Percentiles rank a stretch among this genome's conserved stretches.
These are phyloP conservation scores for Fusarium chuoi DNA, from an alignment of 2,329 filamentous ascomycete genomes.

Conservation along the genomic window DNA sequence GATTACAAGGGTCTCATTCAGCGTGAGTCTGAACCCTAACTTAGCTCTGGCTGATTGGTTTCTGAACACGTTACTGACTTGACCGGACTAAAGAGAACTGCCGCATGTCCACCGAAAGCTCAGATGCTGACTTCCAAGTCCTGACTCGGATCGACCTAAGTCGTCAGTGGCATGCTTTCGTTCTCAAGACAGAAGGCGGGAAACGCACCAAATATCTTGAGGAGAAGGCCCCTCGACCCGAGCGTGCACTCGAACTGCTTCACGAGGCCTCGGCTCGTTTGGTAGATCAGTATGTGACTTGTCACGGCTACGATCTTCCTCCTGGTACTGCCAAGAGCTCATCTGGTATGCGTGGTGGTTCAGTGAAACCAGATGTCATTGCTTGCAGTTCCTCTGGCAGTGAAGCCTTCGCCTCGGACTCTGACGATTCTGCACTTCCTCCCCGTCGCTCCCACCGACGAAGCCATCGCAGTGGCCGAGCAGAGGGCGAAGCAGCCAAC, in stretches of 20 bases:
- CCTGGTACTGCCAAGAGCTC: constrained; percentile 17
- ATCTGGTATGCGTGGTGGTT: constrained; percentile 18
- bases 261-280: constrained; percentile 53
- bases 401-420: constrained; percentile 37
- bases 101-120: constrained; percentile 36
- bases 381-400: constrained; percentile 35
- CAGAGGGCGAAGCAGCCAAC: constrained; percentile 18
- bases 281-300: constrained; percentile 46
- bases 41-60: background rate
- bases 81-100: constrained; percentile 42
- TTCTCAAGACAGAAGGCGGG: constrained; percentile 41
- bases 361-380: constrained; percentile 33
- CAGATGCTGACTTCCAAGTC: constrained; percentile 38
- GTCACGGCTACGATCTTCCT: constrained; percentile 48
- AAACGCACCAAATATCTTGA: constrained; percentile 46
- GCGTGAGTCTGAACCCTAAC: constrained; percentile 1
- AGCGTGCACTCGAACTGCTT: constrained; percentile 51
- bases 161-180: constrained; percentile 41
- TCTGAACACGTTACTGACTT: background rate
- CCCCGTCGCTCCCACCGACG: constrained; percentile 16
- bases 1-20: constrained; percentile 25
- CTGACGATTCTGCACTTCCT: constrained; percentile 33
- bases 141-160: constrained; percentile 37
- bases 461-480: constrained; percentile 24
- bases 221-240: constrained; percentile 44